Percentiles rank a stretch among this genome's conserved stretches.
These are phyloP conservation scores for Fusarium dimerum DNA, from an alignment of 2,329 filamentous ascomycete genomes.

Conservation along the genomic window DNA sequence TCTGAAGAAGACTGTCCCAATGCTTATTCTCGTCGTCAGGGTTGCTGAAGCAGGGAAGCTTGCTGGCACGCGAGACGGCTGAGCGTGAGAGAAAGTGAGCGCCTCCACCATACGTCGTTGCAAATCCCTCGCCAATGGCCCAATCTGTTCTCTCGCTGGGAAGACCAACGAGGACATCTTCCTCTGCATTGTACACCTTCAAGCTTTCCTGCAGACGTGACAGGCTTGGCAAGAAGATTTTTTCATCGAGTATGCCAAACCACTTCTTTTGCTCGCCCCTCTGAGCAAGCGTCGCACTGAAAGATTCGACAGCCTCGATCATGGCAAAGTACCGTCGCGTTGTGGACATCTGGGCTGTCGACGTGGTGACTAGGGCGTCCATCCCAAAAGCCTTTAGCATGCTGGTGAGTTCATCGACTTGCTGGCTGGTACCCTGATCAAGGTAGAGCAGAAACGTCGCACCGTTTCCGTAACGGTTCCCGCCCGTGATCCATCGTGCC, in stretches of 20 bases:
- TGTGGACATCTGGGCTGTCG: constrained; percentile 33
- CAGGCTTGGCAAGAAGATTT: constrained; percentile 48
- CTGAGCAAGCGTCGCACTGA: constrained; percentile 35
- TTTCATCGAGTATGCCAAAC: constrained; percentile 47
- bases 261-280: constrained; percentile 41
- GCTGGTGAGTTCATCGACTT: constrained; percentile 34
- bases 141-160: constrained; percentile 47
- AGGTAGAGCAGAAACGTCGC: constrained; percentile 44
- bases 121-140: constrained; percentile 37
- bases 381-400: constrained; percentile 40
- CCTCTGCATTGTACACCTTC: constrained; percentile 32
- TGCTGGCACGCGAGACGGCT: constrained; percentile 36
- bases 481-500: constrained; percentile 48
- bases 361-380: constrained; percentile 38
- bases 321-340: constrained; percentile 42
- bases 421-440: constrained; percentile 37
- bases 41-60: constrained; percentile 39
- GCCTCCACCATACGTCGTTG: constrained; percentile 46
- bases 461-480: constrained; percentile 42
- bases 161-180: constrained; percentile 43
- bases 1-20: constrained; percentile 45
- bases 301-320: constrained; percentile 35
- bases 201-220: constrained; percentile 41
- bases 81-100: constrained; percentile 43
- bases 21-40: constrained; percentile 24